Base-by-base conservation (phyloP, 2,329 filamentous ascomycete genomes). In the Cladophialophora yegresii region DNA sequence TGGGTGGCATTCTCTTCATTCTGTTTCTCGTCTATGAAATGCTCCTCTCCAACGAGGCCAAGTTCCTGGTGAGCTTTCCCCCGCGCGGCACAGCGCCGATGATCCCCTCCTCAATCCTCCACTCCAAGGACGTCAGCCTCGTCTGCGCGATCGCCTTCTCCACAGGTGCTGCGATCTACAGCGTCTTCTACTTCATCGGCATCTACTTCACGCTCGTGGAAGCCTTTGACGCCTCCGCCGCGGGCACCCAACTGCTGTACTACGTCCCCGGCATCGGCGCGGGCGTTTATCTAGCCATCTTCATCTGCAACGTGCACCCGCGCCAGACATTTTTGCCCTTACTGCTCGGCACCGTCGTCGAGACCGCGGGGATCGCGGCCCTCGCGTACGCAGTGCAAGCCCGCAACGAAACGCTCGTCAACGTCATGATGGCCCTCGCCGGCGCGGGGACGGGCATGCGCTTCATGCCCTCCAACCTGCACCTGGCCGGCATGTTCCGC, bases 161-260 rank as follows among this genome's bases (percentile, higher is more conserved):
- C 3, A 83, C 83, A 0, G 87, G 87, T 3, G 82, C 85, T 69
- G 71, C 76, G 0, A 74, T 81, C 68, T 82, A 82, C 72, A 78
- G 82, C 12, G 83, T 87, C 0, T 84, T 89, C 68, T 90, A 90
- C 73, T 90, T 89, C 69, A 84, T 88, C 69, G 85, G 84, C 16
- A 81, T 89, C 20, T 90, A 89, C 74, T 90, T 89, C 73, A 84
- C 84, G 1, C 76, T 88, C 16, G 87, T 89, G 0, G 77, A 85
- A 74, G 81, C 79, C 5, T 84, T 84, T 66, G 73, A 68, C 30
- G 79, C 77, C 30, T 82, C 81, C 26, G 71, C 83, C 55, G 81
- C 86, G 1, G 86, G 86, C 3, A 71, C 82, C 0, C 82, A 87
- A 63, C 77, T 90, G 10, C 75, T 89, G 1, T 89, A 83, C 72